Evolutionary conservation across 768 basidiomycete genomes (phyloP), one percentile per base, ranked within the genome.

Genomic region (Lactarius deliciosus): DNA sequence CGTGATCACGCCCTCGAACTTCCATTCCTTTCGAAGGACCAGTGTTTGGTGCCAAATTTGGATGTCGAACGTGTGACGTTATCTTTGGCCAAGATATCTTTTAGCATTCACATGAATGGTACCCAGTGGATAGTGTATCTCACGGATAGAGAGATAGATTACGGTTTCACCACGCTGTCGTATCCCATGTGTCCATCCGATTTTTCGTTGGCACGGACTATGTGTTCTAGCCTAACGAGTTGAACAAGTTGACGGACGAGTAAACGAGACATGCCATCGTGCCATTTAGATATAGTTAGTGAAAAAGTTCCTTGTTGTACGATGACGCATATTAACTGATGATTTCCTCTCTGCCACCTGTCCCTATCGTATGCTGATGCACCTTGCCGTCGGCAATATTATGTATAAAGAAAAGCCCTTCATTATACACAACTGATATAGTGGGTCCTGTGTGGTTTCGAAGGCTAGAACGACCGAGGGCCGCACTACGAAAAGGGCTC

Each of bases 151-250:
- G 85, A 74, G 34, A 87, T 77, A 4, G 83, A 82, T 36, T 83
- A 78, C 69, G 81, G 80, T 64, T 79, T 77, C 70, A 85, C 75
- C 67, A 85, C 75, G 45, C 78, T 79, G 72, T 86, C 79, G 69
- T 86, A 90, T 32, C 76, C 88, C 76, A 85, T 82, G 11, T 89
- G 83, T 71, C 90, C 89, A 68, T 91, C 83, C 74, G 93, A 91
- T 75, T 92, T 91, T 78, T 94, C 92, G 72, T 93, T 94, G 28
- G 83, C 86, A 22, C 87, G 87, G 64, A 38, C n/a, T 8, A 34
- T 34, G 32, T 66, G 41, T 20, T 22, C 20, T n/a, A n/a, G 47
- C 47, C 22, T 25, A 5, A 25, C 50, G 50, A 7, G 50, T 15
- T 25, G 22, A 50, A 50, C 5, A 22, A 20, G 20, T 45, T n/a